Conservation (phyloP, 176 grass and related monocot genomes). For the Hyparrhenia diplandra region DNA sequence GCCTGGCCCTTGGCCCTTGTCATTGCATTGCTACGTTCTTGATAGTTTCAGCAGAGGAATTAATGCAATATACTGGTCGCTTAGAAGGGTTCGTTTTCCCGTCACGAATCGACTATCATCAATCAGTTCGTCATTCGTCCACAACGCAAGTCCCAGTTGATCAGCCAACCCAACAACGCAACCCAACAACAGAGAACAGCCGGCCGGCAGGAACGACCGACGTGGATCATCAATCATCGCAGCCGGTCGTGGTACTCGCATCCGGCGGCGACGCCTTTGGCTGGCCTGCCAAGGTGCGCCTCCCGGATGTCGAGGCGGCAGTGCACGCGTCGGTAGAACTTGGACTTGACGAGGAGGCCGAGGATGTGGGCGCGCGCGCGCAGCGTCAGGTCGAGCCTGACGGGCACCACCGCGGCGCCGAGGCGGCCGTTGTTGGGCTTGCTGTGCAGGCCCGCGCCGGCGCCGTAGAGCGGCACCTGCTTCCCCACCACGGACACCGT, state of each 20-base stretch:
- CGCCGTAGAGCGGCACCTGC: slow-evolving; percentile 94
- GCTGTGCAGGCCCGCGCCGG: slow-evolving; percentile 66
- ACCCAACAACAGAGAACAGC: too few species aligned
- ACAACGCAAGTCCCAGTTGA: too few species aligned
- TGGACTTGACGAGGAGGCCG: slow-evolving; percentile 77
- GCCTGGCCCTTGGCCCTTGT: too few species aligned
- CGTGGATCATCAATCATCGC: too few species aligned
- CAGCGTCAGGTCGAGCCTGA: slow-evolving; percentile 59
- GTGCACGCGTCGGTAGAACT: slow-evolving; percentile 82
- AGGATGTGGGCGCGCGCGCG: slow-evolving; percentile 86
- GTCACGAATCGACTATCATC: too few species aligned
- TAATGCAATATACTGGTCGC: background rate
- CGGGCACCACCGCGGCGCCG: slow-evolving; percentile 56
- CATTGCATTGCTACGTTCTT: too few species aligned
- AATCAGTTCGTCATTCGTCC: too few species aligned
- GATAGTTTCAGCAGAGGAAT: background rate
- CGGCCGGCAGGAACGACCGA: too few species aligned
- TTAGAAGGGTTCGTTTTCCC: too few species aligned
- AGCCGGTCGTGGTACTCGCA: slow-evolving; percentile 66
- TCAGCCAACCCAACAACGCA: too few species aligned
- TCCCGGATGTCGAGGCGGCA: slow-evolving; percentile 61
- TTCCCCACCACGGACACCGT: slow-evolving; percentile 56
- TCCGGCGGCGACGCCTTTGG: slow-evolving; percentile 17
- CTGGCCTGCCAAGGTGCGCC: slow-evolving; percentile 46
- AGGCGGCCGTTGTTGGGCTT: slow-evolving; percentile 66